Percentiles rank a stretch among this genome's conserved stretches.
phyloP scores from a whole-genome alignment of 768 basidiomycete genomes.

The Termitomyces sp. region DNA sequence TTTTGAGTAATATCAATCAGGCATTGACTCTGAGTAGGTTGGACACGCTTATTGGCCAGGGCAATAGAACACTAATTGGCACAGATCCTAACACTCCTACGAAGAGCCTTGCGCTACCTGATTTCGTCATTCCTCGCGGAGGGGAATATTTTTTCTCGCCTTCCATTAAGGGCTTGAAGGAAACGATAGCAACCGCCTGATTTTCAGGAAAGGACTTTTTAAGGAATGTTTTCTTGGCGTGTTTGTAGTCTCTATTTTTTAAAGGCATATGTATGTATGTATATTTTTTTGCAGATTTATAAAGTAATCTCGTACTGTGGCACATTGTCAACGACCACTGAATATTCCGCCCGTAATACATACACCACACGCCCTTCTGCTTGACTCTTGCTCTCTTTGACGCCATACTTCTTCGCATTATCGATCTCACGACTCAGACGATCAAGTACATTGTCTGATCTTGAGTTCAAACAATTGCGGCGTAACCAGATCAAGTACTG shows the following conservation, averaged over 20 bases:
- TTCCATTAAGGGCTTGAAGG: constrained; percentile 41
- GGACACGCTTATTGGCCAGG: constrained; percentile 45
- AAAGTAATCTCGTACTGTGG: neutral
- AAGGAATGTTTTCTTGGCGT: too few species aligned
- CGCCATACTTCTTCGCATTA: constrained; percentile 45
- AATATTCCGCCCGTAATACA: constrained; percentile 89
- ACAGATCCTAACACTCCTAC: constrained; percentile 30
- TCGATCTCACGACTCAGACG: constrained; percentile 84
- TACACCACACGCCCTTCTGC: constrained; percentile 89
- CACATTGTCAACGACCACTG: constrained; percentile 41
- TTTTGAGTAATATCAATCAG: neutral
- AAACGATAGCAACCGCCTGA: constrained; percentile 21
- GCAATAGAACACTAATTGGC: constrained; percentile 21
- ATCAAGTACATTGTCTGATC: constrained; percentile 62
- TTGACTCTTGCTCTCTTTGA: constrained; percentile 92
- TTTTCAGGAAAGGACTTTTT: neutral
- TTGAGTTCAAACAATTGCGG: too few species aligned
- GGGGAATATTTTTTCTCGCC: constrained; percentile 56
- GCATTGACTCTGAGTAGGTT: constrained; percentile 29
- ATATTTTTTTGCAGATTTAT: constrained; percentile 6
- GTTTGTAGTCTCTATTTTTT: neutral
- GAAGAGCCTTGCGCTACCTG: constrained; percentile 26
- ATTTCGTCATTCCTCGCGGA: constrained; percentile 42
- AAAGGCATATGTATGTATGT: too few species aligned
- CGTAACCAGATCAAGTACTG: too few species aligned